Evolutionary conservation across 768 basidiomycete genomes (phyloP), one percentile per base, ranked within the genome.

Genomic region (Rhodotorula paludigena): DNA sequence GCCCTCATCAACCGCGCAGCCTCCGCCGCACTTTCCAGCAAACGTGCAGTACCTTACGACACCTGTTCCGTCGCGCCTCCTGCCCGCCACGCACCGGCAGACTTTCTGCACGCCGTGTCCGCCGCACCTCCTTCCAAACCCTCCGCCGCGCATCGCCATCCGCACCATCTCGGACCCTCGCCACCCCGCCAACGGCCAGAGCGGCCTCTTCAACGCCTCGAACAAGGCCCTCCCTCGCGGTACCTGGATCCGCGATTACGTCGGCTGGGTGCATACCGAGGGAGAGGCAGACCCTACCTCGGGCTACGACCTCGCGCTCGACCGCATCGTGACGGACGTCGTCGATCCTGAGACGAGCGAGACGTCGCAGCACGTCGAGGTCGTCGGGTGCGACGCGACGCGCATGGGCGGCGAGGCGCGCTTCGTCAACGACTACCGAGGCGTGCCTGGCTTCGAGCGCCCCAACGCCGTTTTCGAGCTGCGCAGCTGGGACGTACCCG

Each of bases 361-460:
- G 38, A 36, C 18, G 45, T 16, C 5, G 52, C 30, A 10, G 55
- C 5, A 23, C 80, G 63, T 14, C 42, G 83, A 47, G 86, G 81
- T 74, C 7, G 83, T 92, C 28, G 92, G 90, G 2, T 81, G 80
- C 15, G 92, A 96, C 76, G 90, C 91, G 28, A 81, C 81, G 36
- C 72, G 51, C 5, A 84, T 84, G 81, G 92, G 92, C 36, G 57
- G 32, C 41, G 89, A 92, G 77, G 87, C 87, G 2, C 81, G 92
- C 74, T 92, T 94, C 76, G 82, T 90, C 65, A 96, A 96, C 73
- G 92, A 94, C 80, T 97, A 87, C 78, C 83, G 92, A 62, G 89
- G 90, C 5, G 81, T 92, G n/a, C 59, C 68, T 12, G 80, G 76
- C 56, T 77, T 57, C 18, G 44, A 78, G 32, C 86, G 81, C 75